These are phyloP conservation scores for Kwoniella heveanensis DNA, from an alignment of 768 basidiomycete genomes.

Conservation along the genomic window DNA sequence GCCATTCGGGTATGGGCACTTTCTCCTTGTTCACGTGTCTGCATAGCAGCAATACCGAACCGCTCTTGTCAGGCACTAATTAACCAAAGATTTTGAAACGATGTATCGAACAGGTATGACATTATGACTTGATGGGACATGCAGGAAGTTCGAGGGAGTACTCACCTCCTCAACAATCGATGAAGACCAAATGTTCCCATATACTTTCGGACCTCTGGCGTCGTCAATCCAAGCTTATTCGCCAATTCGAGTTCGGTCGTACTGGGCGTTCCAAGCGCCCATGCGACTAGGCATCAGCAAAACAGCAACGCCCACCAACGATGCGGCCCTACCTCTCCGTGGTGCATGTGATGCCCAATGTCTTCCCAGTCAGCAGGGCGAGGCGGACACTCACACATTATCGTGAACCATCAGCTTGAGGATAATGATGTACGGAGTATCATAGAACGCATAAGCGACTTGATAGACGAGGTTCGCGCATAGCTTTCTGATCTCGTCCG, in stretches of 20 bases:
- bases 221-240: constrained; percentile 23
- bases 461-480: constrained; percentile 73
- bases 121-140: too few relatives aligned
- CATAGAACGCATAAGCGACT: constrained; percentile 92
- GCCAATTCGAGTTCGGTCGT: constrained; percentile 20
- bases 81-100: too few relatives aligned
- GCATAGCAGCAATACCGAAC: neutral
- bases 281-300: too few relatives aligned
- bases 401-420: constrained; percentile 91
- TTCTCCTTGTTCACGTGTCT: constrained; percentile 51
- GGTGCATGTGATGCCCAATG: too few relatives aligned
- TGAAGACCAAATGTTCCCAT: constrained; percentile 51
- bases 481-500: constrained; percentile 35
- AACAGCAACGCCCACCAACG: neutral
- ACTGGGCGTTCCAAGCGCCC: neutral
- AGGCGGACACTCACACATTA: constrained; percentile 86
- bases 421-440: constrained; percentile 84
- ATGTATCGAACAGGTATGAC: too few relatives aligned
- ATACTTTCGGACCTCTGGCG: constrained; percentile 52
- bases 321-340: neutral
- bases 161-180: constrained; percentile 49
- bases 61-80: too few relatives aligned
- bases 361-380: too few relatives aligned
- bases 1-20: constrained; percentile 41
- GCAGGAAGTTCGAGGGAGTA: too few relatives aligned